Evolutionary conservation across 2,329 filamentous ascomycete genomes (phyloP), one percentile per base, ranked within the genome.

Genomic region (Xylaria sp.): DNA sequence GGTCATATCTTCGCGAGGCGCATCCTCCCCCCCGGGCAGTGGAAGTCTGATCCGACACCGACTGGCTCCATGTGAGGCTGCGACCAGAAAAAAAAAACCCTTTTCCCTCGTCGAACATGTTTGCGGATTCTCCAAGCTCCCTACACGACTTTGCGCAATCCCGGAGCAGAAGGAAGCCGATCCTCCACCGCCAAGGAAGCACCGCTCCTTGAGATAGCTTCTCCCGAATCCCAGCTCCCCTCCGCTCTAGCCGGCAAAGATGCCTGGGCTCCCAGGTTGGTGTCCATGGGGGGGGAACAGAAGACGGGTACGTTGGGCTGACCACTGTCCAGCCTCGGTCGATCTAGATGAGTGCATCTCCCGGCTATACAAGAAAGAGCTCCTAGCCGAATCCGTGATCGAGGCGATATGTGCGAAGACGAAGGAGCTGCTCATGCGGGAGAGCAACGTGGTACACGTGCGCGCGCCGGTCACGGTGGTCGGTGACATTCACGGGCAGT

Each of bases 391-490:
- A 76, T 96, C 93, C 39, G 92, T 99, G 63, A 93, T 99, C 74
- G 94, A 99, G 78, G 94, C 94, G 68, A 93, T 99, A 85, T 99
- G 94, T 78, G 92, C 94, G 74, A 99, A 99, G 75, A 94, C 95
- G 19, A 99, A 99, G 72, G 94, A 99, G 79, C 82, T 99, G 65
- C 83, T 99, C 65, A 99, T 99, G 94, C 93, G 95, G 71, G 94
- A 99, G 85, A 97, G 93, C 83, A 99, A 99, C 76, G 94, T 99
- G 59, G 94, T 99, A 56, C 94, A 99, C 73, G 95, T 99, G 59
- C 86, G 87, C 66, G 92, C 94, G 26, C 94, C 94, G 1, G 91
- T 99, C 54, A 99, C 94, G 16, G 94, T 99, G 8, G 94, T 99
- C 38, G 94, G 94, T 63, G 94, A 99, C 72, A 99, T 99, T 64